Base-by-base conservation (phyloP, 148 eudicot species). In the Euryodendron excelsum region DNA sequence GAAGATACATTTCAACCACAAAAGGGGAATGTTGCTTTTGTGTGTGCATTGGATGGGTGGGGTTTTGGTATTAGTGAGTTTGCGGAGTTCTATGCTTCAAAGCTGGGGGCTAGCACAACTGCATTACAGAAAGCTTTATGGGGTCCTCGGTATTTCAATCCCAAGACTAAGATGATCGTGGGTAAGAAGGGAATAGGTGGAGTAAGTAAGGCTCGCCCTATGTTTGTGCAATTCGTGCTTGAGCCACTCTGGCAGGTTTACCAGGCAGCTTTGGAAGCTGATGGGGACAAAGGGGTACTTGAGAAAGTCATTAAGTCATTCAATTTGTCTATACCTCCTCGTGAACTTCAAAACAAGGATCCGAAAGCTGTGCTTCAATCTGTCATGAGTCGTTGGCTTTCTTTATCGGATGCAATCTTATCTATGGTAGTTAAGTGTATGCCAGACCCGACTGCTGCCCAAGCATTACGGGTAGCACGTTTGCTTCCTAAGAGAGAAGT, bases 1-100 rank as follows among this genome's bases (percentile, higher is more conserved):
- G 99, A 91, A 72, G 99, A 93, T 73, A 88, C 90, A 0, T 95
- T 93, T 84, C 97, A 93, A 65, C 99, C 99, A 7, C 96, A 93
- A 34, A 95, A 91, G 81, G 99, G 99, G 41, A 95, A 93, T 87
- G 98, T 95, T 48, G 94, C 84, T 7, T 95, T 95, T 90, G 97
- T 78, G 4, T 95, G 99, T 89, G 99, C 93, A 47, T 80, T 95
- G 28, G 99, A 95, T 86, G 99, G 98, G 11, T 93, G 99, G 99
- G 99, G 97, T 39, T 95, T 95, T 77, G 69, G 89, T 34, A 83
- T 92, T n/a, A 33, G 62, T 28, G 92, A 91, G 79, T 95, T 95
- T 88, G 99, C 97, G 1, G 88, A 90, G 84, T 89, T 95, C 80
- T 95, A 91, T 89, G 91, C 93, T 64, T 56, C 89, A 0, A 91